A percentile compares a stretch with the other conserved stretches of the same genome.
Conservation (phyloP, 2,329 filamentous ascomycete genomes). For the Ophiostoma sp. region DNA sequence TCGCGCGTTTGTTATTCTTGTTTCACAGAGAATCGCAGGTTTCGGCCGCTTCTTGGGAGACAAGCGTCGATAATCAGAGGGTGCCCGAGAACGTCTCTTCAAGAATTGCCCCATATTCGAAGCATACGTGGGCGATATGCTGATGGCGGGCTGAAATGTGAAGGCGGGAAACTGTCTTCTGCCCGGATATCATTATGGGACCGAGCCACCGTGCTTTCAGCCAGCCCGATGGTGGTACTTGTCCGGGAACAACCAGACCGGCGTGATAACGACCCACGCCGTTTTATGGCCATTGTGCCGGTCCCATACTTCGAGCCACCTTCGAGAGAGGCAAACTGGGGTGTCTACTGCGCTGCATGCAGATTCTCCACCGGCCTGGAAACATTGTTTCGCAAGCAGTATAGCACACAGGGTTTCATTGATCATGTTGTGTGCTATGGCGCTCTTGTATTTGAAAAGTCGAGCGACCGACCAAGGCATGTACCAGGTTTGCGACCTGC, state of each 20-base stretch:
- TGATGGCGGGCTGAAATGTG: neutral
- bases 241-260: neutral
- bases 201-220: neutral
- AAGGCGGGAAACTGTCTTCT: neutral
- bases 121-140: neutral
- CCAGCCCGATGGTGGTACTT: neutral
- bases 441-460: neutral
- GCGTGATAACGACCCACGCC: neutral
- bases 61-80: neutral
- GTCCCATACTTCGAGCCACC: neutral
- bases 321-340: neutral
- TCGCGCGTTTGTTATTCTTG: neutral
- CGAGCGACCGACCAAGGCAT: neutral
- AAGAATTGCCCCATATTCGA: neutral
- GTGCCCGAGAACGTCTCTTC: neutral
- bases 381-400: neutral
- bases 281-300: neutral
- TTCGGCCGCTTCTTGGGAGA: neutral
- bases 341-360: neutral
- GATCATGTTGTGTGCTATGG: neutral
- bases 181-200: slow-evolving; percentile 1
- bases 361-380: neutral
- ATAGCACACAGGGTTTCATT: neutral
- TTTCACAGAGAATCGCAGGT: neutral
- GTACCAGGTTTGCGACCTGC: neutral